These are phyloP conservation scores for Phanerochaete sordida DNA, from an alignment of 768 basidiomycete species.

Conservation along the genomic window DNA sequence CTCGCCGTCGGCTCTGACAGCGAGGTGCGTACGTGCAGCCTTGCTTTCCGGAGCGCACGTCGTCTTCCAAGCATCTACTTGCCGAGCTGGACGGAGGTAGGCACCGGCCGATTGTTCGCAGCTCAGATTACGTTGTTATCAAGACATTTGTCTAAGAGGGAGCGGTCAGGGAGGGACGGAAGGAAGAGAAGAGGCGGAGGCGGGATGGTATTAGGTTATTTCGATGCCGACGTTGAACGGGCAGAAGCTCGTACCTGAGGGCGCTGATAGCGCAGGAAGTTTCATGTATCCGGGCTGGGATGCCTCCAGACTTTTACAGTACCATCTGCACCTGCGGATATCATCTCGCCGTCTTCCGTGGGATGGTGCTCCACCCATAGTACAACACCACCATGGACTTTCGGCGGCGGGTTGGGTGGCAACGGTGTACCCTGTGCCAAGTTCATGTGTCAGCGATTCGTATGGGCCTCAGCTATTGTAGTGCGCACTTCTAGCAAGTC, in stretches of 20 bases:
- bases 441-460: background rate
- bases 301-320: conserved; percentile 86
- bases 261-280: too few species aligned
- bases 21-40: too few species aligned
- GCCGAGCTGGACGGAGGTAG: too few species aligned
- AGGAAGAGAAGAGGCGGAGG: too few species aligned
- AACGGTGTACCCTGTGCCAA: conserved; percentile 60
- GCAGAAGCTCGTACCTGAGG: background rate
- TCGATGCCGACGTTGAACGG: background rate
- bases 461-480: conserved; percentile 4
- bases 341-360: conserved; percentile 72
- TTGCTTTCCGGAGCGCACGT: too few species aligned
- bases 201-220: too few species aligned
- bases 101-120: too few species aligned
- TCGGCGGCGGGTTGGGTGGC: conserved; percentile 69
- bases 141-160: too few species aligned
- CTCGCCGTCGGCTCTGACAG: too few species aligned
- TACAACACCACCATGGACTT: conserved; percentile 78
- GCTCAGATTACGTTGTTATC: too few species aligned
- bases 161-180: too few species aligned
- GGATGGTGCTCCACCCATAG: conserved; percentile 94
- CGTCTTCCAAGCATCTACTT: too few species aligned
- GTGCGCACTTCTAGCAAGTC: conserved; percentile 80
- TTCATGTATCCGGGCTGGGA: background rate
- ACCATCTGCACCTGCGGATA: conserved; percentile 90